Conservation (phyloP, 2,329 filamentous ascomycete genomes). For the Plenodomus lindquistii region DNA sequence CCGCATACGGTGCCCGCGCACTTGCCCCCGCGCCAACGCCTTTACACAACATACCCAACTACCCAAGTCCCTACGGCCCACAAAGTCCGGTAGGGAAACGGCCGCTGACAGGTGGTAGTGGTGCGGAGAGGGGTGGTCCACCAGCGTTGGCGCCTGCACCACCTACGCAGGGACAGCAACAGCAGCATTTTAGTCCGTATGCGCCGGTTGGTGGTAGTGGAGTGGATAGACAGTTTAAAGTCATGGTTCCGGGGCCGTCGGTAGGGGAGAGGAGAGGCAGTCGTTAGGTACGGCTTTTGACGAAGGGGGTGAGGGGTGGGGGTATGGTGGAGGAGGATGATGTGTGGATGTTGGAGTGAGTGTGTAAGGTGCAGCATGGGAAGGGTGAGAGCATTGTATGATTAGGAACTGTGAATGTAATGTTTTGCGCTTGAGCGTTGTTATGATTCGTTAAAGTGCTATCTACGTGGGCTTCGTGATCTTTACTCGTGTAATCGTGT, state of each 20-base stretch:
- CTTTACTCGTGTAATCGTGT: no score
- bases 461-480: no score
- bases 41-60: constrained; percentile 23
- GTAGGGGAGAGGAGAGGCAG: constrained; percentile 29
- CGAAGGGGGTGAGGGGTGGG: no score
- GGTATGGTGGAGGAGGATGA: not conserved
- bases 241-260: constrained; percentile 34
- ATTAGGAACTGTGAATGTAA: no score
- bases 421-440: no score
- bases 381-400: no score
- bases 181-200: constrained; percentile 30
- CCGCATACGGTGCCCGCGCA: constrained; percentile 17
- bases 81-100: constrained; percentile 23
- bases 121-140: constrained; percentile 14
- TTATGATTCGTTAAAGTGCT: no score
- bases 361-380: no score
- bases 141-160: constrained; percentile 38
- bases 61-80: constrained; percentile 38
- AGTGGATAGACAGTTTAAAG: constrained; percentile 35
- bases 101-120: constrained; percentile 19
- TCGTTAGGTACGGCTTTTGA: constrained; percentile 27
- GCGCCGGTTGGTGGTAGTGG: constrained; percentile 17
- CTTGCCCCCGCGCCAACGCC: constrained; percentile 30
- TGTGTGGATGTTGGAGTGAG: constrained; percentile 1
- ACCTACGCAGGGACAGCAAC: constrained; percentile 1